phyloP scores from a whole-genome alignment of 805 yeast species.

The Zygoascus bituminiphila region DNA sequence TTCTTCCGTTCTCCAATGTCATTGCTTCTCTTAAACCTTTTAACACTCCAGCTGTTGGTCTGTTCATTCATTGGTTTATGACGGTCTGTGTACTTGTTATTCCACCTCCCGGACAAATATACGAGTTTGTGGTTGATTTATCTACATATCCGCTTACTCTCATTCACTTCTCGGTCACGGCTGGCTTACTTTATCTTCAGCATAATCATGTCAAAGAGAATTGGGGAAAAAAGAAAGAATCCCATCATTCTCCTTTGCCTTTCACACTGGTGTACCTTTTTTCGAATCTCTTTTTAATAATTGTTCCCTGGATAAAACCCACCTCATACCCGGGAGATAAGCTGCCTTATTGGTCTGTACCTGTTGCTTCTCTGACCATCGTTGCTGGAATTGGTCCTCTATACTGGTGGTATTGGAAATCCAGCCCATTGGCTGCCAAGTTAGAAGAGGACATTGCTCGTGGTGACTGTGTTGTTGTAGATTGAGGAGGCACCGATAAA shows the following conservation, averaged over 20 bases:
- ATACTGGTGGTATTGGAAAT: conserved; percentile 31
- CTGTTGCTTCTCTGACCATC: conserved; percentile 26
- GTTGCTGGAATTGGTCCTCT: conserved; percentile 31
- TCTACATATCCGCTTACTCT: conserved; percentile 59
- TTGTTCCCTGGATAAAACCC: conserved; percentile 52
- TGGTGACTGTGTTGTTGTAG: conserved; percentile 16
- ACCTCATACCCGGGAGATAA: conserved; percentile 27
- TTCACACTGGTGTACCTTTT: conserved; percentile 33
- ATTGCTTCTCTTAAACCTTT: conserved; percentile 36
- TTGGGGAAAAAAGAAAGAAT: conserved; percentile 33
- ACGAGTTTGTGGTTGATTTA: conserved; percentile 53
- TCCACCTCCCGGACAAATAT: conserved; percentile 58
- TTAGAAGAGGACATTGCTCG: conserved; percentile 27
- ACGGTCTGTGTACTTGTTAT: conserved; percentile 45
- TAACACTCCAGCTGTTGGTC: conserved; percentile 36
- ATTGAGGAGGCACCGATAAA: too few relatives aligned
- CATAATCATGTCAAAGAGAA: conserved; percentile 29
- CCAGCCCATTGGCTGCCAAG: conserved; percentile 18
- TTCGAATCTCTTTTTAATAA: conserved; percentile 42
- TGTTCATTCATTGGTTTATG: conserved; percentile 47
- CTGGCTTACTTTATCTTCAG: conserved; percentile 45
- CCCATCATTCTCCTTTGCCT: conserved; percentile 26
- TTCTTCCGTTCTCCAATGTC: conserved; percentile 42
- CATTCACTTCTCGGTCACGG: conserved; percentile 44
- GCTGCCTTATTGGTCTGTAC: conserved; percentile 37